Percentiles rank a stretch among this genome's conserved stretches.
phyloP scores from a whole-genome alignment of 31 red algal genomes.

The Endocladia muricata region DNA sequence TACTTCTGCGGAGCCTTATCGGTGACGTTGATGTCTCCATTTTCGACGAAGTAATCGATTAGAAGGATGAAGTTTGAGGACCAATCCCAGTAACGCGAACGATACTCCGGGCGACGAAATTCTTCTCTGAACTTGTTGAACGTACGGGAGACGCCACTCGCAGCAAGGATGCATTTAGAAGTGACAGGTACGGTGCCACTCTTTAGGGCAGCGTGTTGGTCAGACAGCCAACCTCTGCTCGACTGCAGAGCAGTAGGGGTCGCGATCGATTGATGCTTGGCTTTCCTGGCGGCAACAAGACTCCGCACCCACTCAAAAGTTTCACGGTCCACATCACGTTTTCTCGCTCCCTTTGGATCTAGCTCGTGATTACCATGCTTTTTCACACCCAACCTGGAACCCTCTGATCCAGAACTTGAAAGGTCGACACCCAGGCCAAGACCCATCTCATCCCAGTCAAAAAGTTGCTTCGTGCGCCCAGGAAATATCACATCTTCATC shows the following conservation, averaged over 20 bases:
- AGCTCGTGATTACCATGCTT: not conserved
- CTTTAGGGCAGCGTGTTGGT: constrained; percentile 39
- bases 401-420: not conserved
- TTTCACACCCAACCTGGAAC: not conserved
- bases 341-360: not conserved
- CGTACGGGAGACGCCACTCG: constrained; percentile 16
- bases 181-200: constrained; percentile 10
- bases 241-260: not conserved
- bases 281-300: not conserved
- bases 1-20: not conserved
- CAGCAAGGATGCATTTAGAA: constrained; percentile 47
- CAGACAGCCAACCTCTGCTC: constrained; percentile 29
- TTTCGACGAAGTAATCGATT: constrained; percentile 29
- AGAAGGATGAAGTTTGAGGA: constrained; percentile 20
- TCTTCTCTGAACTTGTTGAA: constrained; percentile 20
- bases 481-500: not conserved
- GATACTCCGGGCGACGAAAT: constrained; percentile 42
- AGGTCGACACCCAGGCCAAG: not conserved
- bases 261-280: not conserved
- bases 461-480: not conserved
- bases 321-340: not conserved
- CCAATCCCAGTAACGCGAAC: constrained; percentile 48
- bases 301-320: constrained; percentile 13
- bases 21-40: constrained; percentile 28
- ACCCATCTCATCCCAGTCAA: constrained; percentile 29